Conservation (phyloP, 1,284 basidiomycete species). For the Ceratobasidium sp. region DNA sequence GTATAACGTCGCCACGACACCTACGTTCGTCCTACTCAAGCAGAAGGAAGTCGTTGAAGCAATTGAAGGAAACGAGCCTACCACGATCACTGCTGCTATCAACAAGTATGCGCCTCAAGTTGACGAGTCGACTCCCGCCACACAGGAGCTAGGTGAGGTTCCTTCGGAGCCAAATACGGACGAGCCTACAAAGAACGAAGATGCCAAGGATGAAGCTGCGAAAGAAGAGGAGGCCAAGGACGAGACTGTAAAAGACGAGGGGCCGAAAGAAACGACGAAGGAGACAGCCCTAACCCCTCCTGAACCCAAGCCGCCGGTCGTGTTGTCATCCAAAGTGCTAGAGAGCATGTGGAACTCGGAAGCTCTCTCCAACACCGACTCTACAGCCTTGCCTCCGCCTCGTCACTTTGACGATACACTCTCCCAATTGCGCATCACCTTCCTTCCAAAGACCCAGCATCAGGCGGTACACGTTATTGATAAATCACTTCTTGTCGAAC, state of each 20-base stretch:
- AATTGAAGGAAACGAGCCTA: not conserved
- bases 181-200: too few relatives aligned
- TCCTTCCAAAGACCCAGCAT: slow-evolving; percentile 5
- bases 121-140: not conserved
- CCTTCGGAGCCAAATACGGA: too few relatives aligned
- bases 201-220: too few relatives aligned
- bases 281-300: too few relatives aligned
- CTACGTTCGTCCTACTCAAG: slow-evolving; percentile 2
- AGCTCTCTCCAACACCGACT: slow-evolving; percentile 1
- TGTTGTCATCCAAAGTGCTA: not conserved
- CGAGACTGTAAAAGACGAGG: too few relatives aligned
- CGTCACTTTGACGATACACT: not conserved
- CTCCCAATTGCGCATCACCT: slow-evolving; percentile 9
- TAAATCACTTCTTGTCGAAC: slow-evolving; percentile 62
- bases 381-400: not conserved
- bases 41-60: not conserved
- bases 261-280: too few relatives aligned
- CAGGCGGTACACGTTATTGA: slow-evolving; percentile 64
- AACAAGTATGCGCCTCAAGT: not conserved
- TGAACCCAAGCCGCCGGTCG: not conserved
- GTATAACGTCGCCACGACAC: not conserved
- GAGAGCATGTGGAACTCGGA: slow-evolving; percentile 16
- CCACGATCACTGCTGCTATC: not conserved
- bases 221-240: too few relatives aligned
- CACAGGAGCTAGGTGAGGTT: too few relatives aligned